A percentile compares a stretch with the other conserved stretches of the same genome.
Evolutionary conservation across 2,329 filamentous ascomycete species (phyloP).

Genomic region (Aspergillus thermomutatus): DNA sequence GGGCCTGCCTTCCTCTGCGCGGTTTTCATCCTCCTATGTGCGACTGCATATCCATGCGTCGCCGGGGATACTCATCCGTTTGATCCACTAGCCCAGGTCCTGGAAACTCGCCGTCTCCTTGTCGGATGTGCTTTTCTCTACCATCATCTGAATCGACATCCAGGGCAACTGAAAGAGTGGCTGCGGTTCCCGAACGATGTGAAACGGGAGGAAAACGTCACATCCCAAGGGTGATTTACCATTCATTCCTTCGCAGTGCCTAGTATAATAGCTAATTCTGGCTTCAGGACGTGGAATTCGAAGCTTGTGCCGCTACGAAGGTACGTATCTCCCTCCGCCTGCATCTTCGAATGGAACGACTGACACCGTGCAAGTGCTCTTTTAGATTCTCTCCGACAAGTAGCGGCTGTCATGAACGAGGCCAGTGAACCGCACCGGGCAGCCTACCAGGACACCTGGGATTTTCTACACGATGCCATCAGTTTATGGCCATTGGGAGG

Average conservation of each 20-base stretch:
- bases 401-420: conserved; percentile 17
- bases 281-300: conserved; percentile 6
- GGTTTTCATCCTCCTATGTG: conserved; percentile 39
- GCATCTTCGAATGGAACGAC: not conserved
- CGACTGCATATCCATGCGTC: conserved; percentile 29
- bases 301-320: conserved; percentile 12
- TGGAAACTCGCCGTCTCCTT: conserved; percentile 28
- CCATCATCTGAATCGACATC: conserved; percentile 18
- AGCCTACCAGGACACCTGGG: conserved; percentile 24
- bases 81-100: conserved; percentile 25
- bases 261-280: not conserved
- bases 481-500: conserved; percentile 28
- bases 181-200: conserved; percentile 16
- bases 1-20: conserved; percentile 42
- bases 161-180: conserved; percentile 26
- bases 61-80: conserved; percentile 21
- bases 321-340: conserved; percentile 2
- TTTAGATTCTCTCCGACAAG: conserved; percentile 19
- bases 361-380: conserved; percentile 19
- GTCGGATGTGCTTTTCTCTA: conserved; percentile 31
- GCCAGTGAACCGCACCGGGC: conserved; percentile 10
- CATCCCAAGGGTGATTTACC: conserved; percentile 6
- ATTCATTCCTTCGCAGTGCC: not conserved
- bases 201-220: conserved; percentile 8
- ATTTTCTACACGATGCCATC: conserved; percentile 23